These are phyloP conservation scores for Cladosporium sp. DNA, from an alignment of 2,329 filamentous ascomycete genomes.

Conservation along the genomic window DNA sequence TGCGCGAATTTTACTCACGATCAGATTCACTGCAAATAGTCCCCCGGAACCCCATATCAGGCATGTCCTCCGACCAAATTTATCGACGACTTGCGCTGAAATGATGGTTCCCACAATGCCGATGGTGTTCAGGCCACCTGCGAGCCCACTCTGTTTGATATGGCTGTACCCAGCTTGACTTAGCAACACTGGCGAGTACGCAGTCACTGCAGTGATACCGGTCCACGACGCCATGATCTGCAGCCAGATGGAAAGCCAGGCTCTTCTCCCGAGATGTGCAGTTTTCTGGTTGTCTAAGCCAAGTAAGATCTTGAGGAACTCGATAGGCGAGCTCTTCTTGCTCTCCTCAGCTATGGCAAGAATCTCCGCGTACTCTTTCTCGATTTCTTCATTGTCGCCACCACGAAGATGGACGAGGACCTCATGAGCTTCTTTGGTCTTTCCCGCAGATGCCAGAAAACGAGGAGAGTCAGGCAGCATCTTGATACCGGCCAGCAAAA, in stretches of 20 bases:
- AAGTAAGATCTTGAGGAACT: conserved; percentile 36
- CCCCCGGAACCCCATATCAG: conserved; percentile 37
- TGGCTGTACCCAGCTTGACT: conserved; percentile 33
- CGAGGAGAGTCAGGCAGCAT: conserved; percentile 45
- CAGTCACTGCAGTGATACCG: conserved; percentile 37
- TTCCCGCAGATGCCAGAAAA: conserved; percentile 26
- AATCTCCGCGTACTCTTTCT: conserved; percentile 34
- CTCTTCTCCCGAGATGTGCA: conserved; percentile 35
- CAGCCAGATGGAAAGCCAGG: conserved; percentile 42
- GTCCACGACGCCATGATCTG: conserved; percentile 45
- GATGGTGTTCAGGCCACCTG: conserved; percentile 49
- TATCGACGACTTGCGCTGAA: conserved; percentile 48
- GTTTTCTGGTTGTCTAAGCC: conserved; percentile 30
- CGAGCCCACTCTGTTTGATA: conserved; percentile 44
- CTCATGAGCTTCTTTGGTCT: conserved; percentile 30
- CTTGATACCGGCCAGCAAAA: conserved; percentile 36
- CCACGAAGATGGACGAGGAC: conserved; percentile 29
- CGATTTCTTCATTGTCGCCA: conserved; percentile 25
- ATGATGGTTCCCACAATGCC: conserved; percentile 50
- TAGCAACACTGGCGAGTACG: conserved; percentile 31
- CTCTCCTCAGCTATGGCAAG: conserved; percentile 27
- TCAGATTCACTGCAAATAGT: conserved; percentile 40
- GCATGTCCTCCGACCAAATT: conserved; percentile 41
- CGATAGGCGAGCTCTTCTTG: conserved; percentile 33
- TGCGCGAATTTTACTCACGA: conserved; percentile 21